These are phyloP conservation scores for Cordyceps farinosa DNA, from an alignment of 2,329 filamentous ascomycete genomes.

Conservation along the genomic window DNA sequence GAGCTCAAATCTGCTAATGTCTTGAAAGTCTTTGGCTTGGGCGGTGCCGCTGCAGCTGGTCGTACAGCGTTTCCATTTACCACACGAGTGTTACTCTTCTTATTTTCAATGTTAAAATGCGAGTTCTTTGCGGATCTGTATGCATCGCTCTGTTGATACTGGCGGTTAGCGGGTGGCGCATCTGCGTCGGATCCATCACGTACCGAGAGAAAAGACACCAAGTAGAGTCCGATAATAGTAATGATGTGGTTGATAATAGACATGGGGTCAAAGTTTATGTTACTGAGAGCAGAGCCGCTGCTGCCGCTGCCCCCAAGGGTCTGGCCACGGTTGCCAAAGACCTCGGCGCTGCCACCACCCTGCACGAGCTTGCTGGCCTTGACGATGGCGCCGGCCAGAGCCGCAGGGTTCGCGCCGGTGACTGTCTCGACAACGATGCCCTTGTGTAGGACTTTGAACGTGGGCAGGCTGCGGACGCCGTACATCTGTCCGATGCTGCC, in stretches of 20 bases:
- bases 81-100: constrained; percentile 25
- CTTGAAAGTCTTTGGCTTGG: constrained; percentile 35
- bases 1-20: constrained; percentile 52
- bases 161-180: constrained; percentile 17
- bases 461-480: constrained; percentile 83
- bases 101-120: constrained; percentile 52
- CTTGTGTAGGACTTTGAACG: constrained; percentile 86
- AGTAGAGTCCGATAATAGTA: constrained; percentile 57
- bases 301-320: constrained; percentile 48
- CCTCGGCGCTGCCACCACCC: constrained; percentile 38
- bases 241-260: constrained; percentile 48
- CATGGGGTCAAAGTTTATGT: constrained; percentile 36
- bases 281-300: constrained; percentile 14
- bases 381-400: constrained; percentile 72
- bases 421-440: constrained; percentile 71
- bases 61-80: constrained; percentile 19
- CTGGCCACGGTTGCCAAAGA: constrained; percentile 54
- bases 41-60: constrained; percentile 32
- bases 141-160: constrained; percentile 49
- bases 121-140: constrained; percentile 60
- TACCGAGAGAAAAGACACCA: constrained; percentile 59
- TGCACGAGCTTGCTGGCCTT: constrained; percentile 57
- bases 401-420: constrained; percentile 73
- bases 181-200: constrained; percentile 26
- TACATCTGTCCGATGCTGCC: constrained; percentile 72